Evolutionary conservation across 176 grass and related monocot species (phyloP), one percentile per base, ranked within the genome.

Genomic region (Eremochloa ophiuroides): DNA sequence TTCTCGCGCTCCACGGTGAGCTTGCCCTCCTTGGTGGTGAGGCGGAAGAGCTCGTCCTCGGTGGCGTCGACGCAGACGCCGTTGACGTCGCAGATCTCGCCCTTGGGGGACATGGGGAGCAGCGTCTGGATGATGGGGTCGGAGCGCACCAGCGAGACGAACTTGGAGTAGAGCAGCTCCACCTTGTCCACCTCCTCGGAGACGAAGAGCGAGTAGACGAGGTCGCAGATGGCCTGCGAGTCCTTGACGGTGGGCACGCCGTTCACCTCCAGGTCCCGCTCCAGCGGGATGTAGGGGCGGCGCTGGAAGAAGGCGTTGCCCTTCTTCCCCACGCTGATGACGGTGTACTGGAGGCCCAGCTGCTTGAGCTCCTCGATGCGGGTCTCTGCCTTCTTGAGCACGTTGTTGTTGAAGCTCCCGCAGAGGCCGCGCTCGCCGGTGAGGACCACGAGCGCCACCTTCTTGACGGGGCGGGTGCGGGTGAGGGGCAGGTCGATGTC

Each of bases 101-200:
- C 94, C 82, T 91, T 93, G 62, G 94, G 94, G 25, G 94, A 97
- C 83, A 97, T 92, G 75, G 91, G 94, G 43, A 93, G 85, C 72
- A 93, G 91, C 14, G 91, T 93, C 83, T 97, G 94, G 88, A 97
- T 97, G 61, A 97, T 90, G 20, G 88, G 94, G 83, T 91, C 88
- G 69, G 94, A 93, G 78, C 91, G 87, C 62, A 97, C 85, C 28
- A 97, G 88, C 42, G 76, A 82, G 55, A 97, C 34, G 85, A 97
- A 97, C 82, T 97, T 97, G 76, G 94, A 88, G 79, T 97, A 97
- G 68, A 97, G 88, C 34, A 97, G 91, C 88, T 97, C 94, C 25
- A 97, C 94, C 88, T 97, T 97, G 85, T 97, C 94, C 10, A 97
- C 94, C 80, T 87, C 91, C 88, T 97, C 94, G 28, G 88, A 81